Evolutionary conservation across 2,329 filamentous ascomycete species (phyloP), one percentile per base, ranked within the genome.

Genomic region (Aspergillus ibericus): DNA sequence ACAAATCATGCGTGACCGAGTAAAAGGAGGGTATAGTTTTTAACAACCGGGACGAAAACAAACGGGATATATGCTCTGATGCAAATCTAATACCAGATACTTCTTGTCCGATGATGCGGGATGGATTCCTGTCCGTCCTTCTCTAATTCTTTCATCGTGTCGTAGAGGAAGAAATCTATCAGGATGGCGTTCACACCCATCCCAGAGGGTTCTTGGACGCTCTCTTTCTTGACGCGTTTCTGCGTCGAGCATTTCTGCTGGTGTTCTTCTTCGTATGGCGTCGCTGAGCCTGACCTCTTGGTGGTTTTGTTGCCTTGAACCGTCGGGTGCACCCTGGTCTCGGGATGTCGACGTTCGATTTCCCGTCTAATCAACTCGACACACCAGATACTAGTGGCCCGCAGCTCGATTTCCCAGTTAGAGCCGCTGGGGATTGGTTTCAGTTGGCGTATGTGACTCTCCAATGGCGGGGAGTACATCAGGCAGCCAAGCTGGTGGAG

Each of bases 81-180:
- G 44, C 44, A 34, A 35, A 20, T 50, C 34, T 60, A 97, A 75
- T 97, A 97, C 93, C 93, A 97, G 61, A 97, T 96, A 70, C 92
- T 96, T 72, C 93, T 85, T 44, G 93, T 96, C 63, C 93, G 83
- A 77, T 97, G 93, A 76, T 96, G 92, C 5, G 91, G 91, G 60
- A 92, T 84, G 34, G 72, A 72, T 60, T 78, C 79, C 60, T 72
- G 66, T 74, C 53, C 86, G 80, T 64, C 80, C 73, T 78, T 80
- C 74, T 98, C 93, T 71, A 90, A 75, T 70, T 92, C 89, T 75
- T 98, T 99, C 78, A 95, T 92, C 16, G 89, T 87, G 77, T 99
- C 95, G 72, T 99, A 99, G 56, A 99, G 80, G 75, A 97, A 96
- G 77, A 98, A 99, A 75, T 99, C 95, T 63, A 99, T 95, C 67